Base-by-base conservation (phyloP, 2,329 filamentous ascomycete species). In the Alternaria brassicicola region DNA sequence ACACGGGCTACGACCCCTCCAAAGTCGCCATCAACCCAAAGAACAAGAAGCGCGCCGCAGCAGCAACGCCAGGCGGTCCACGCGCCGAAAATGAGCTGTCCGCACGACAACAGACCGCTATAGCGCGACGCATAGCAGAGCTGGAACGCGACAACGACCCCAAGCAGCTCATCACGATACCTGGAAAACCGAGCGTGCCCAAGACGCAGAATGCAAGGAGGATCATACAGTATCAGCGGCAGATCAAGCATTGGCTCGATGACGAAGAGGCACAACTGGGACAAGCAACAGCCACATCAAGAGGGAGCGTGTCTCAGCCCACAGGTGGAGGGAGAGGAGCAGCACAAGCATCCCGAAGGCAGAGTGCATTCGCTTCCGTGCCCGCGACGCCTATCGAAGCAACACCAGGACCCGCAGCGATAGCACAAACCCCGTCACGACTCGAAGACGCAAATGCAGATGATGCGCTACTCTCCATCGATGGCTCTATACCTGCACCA, bases 21-120 rank as follows among this genome's bases (percentile, higher is more conserved):
- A 83, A 84, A 65, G 76, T 80, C 49, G 75, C 82, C 51, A 82
- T 83, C 59, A 79, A 82, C 66, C 79, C 80, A 78, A 84, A 82
- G 73, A 74, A 79, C 77, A 71, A 81, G 75, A 96, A 96, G 79
- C 89, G 92, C 70, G 88, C 86, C 28, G 85, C 86, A 19, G 69
- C 75, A 47, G 71, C 75, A 45, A 69, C 70, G 36, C 65, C 67
- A 13, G 59, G 70, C 59, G 70, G 67, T 26, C 63, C 61, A 31
- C 69, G 72, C 82, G 69, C 68, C 68, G 69, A 78, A 49, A 81
- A 70, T 64, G 91, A 96, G 67, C 84, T 92, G 45, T 89, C 87
- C 30, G 90, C 91, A n/a, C 85, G 92, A 53, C 91, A 96, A 76
- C 90, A 94, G 71, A 88, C 89, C 41, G 93, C 92, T 65, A 85